Base-by-base conservation (phyloP, 2,329 filamentous ascomycete genomes). In the Microcyclosporella mali region DNA sequence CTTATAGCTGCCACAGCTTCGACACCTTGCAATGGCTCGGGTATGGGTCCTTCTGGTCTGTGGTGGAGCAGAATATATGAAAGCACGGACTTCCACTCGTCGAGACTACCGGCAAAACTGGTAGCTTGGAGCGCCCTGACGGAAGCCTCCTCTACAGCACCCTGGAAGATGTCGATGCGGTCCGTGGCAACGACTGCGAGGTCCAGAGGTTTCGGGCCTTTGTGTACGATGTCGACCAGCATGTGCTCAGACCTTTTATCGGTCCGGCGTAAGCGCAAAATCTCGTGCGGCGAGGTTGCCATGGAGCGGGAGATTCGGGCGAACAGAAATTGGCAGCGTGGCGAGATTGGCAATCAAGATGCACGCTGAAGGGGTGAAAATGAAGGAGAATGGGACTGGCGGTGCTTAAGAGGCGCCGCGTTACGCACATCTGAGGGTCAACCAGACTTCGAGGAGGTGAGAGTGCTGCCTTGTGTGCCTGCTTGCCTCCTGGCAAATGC, bases 181-280 rank as follows among this genome's bases (percentile, higher is more conserved):
- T 88, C 84, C 21, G 83, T 87, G 27, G 76, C 84, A 27, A 82
- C 70, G 21, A 88, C 63, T 58, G 79, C 80, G 35, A 85, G 63
- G 61, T 87, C 81, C 21, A 88, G 66, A 1, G 73, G 71, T 21
- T 51, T 44, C 70, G 71, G 28, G n/a, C 69, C 60, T 63, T 72
- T 60, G 16, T 74, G 66, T 2, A 70, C 69, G 43, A 81, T 74
- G 54, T 84, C 73, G 14, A 85, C 58, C 16, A 88, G 70, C 21
- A 86, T 72, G 50, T 75, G 48, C 33, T 56, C 47, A 28, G 49
- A 45, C 25, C 49, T 45, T 38, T 46, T 41, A 50, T 64, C 61
- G 37, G 73, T 74, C 52, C 80, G 73, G 45, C 73, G 68, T 50
- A 87, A 68, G 48, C 77, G 75, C 41, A 85, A 65, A 46, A 86